Percentiles rank a stretch among this genome's conserved stretches.
These are phyloP conservation scores for Carex littledalei DNA, from an alignment of 176 grass and related monocot species.

Conservation along the genomic window DNA sequence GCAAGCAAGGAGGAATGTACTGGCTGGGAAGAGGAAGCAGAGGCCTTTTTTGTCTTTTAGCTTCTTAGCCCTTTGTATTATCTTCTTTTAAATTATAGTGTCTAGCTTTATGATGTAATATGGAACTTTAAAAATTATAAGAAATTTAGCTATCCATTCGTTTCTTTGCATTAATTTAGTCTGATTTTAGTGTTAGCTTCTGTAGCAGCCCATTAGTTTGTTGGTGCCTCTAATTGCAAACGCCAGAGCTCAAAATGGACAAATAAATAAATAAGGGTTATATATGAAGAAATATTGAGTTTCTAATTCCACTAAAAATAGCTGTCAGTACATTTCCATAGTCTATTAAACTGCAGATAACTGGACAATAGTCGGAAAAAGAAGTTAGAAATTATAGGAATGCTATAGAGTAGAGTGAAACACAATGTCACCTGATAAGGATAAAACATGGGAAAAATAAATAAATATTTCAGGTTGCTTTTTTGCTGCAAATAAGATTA, in stretches of 20 bases:
- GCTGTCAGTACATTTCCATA: neutral
- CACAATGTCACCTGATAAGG: neutral
- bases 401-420: neutral
- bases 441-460: neutral
- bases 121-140: neutral
- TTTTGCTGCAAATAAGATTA: neutral
- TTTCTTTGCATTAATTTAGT: neutral
- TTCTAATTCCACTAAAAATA: too few relatives aligned
- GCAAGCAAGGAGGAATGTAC: conserved; percentile 3
- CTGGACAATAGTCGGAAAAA: neutral
- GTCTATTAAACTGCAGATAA: neutral
- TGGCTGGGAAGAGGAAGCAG: conserved; percentile 24
- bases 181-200: neutral
- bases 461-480: neutral
- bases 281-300: neutral
- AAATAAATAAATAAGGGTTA: neutral
- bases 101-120: conserved; percentile 14
- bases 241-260: neutral
- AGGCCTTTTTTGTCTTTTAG: conserved; percentile 22
- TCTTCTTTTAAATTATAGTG: neutral
- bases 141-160: neutral
- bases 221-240: neutral
- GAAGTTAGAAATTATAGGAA: neutral
- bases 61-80: conserved; percentile 15
- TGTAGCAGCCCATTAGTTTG: neutral